phyloP scores from a whole-genome alignment of 208 protist genomes.

The Borovskyia barvae region DNA sequence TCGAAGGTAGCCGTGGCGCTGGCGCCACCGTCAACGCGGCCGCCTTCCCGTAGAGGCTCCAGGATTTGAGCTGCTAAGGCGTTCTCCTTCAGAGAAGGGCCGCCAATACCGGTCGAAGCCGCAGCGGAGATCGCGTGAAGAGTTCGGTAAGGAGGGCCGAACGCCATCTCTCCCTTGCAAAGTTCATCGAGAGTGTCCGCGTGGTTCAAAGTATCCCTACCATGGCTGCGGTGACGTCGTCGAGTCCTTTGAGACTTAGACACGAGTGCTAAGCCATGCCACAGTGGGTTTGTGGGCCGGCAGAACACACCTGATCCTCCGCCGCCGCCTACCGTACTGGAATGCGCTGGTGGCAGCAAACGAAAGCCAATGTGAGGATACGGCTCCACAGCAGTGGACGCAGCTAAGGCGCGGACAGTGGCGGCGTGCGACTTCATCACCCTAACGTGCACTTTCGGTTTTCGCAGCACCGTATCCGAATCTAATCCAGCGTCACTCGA shows the following conservation, averaged over 20 bases:
- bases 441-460: neutral
- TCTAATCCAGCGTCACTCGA: slow-evolving; percentile 4
- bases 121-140: too few relatives aligned
- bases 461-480: neutral
- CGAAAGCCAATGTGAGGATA: slow-evolving; percentile 19
- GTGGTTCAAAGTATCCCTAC: too few relatives aligned
- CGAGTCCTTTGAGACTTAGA: too few relatives aligned
- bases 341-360: neutral
- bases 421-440: neutral
- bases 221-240: neutral
- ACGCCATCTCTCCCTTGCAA: neutral
- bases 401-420: neutral
- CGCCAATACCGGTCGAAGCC: neutral
- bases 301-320: slow-evolving; percentile 11
- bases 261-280: neutral
- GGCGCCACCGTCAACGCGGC: neutral
- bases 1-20: slow-evolving; percentile 10
- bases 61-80: slow-evolving; percentile 31
- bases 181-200: neutral
- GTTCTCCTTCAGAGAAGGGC: slow-evolving; percentile 39
- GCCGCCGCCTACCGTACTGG: slow-evolving; percentile 20
- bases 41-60: slow-evolving; percentile 20
- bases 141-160: too few relatives aligned
- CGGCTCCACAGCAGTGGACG: too few relatives aligned
- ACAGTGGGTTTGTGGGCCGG: neutral